phyloP scores from a whole-genome alignment of 1,284 basidiomycete species.

The Sparassis latifolia region DNA sequence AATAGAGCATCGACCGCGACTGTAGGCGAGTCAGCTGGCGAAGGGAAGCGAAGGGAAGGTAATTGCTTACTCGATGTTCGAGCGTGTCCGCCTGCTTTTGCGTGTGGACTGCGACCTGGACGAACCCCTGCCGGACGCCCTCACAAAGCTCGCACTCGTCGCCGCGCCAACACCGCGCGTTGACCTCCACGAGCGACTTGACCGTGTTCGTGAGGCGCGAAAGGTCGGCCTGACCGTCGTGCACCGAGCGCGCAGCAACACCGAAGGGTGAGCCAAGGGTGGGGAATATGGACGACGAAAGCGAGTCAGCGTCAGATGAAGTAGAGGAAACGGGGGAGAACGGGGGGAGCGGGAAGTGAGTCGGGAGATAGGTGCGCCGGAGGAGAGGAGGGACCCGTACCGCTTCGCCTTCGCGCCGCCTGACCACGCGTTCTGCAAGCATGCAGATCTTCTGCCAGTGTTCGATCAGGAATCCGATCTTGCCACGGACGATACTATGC shows the following conservation, averaged over 20 bases:
- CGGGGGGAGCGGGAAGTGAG: conserved; percentile 56
- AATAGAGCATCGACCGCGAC: conserved; percentile 56
- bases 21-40: conserved; percentile 12
- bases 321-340: conserved; percentile 26
- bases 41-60: not conserved
- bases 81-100: conserved; percentile 72
- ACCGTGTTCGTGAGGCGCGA: conserved; percentile 77
- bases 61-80: conserved; percentile 64
- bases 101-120: conserved; percentile 61
- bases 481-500: conserved; percentile 59
- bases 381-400: conserved; percentile 65
- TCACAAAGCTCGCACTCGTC: conserved; percentile 76
- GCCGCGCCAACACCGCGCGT: conserved; percentile 71
- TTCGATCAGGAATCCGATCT: conserved; percentile 72
- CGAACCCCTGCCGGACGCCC: conserved; percentile 72
- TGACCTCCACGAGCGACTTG: conserved; percentile 73
- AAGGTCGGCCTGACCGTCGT: conserved; percentile 66
- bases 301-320: conserved; percentile 16
- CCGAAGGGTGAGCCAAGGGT: conserved; percentile 25
- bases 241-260: conserved; percentile 12
- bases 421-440: conserved; percentile 78
- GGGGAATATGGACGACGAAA: conserved; percentile 15
- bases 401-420: conserved; percentile 82
- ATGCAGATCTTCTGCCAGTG: conserved; percentile 88
- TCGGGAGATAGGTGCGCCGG: conserved; percentile 52